Base-by-base conservation (phyloP, 2,329 filamentous ascomycete genomes). In the Fusarium staphyleae region DNA sequence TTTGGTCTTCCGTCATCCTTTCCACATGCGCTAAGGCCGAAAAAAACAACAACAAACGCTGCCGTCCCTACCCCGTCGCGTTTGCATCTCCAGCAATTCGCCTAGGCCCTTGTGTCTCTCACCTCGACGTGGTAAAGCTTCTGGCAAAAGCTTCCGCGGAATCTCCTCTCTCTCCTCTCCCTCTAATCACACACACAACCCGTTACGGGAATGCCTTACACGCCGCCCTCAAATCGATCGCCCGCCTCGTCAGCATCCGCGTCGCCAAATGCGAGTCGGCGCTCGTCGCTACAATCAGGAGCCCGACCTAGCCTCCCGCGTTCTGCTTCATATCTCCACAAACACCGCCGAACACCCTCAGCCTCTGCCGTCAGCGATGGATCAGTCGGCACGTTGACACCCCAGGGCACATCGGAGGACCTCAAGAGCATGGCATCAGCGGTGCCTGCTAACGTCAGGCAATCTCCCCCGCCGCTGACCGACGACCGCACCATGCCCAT, bases 391-490 rank as follows among this genome's bases (percentile, higher is more conserved):
- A 75, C 78, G 56, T 74, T 75, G 37, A 81, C 79, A 19, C 79
- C 79, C 16, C 76, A 77, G 55, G 75, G 77, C 34, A 82, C 81
- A 3, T 80, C 78, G 46, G 78, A 81, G 54, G 77, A 81, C 57
- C 67, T 82, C 33, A 78, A 78, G 69, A 69, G 73, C 43, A 75
- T 82, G 64, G 61, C 55, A 19, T 53, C 48, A 22, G 48, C 55
- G n/a, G 37, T 63, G 26, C 55, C 64, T 29, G 56, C 53, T 16
- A 90, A 86, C 74, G 78, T 96, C 57, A 86, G 90, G 66, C 90
- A 93, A 72, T 96, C 92, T 40, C 91, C 91, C 13, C 88, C 90
- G n/a, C 90, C 91, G 14, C 75, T 91, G 59, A 90, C 87, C 59
- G 86, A 91, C 75, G 82, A 78, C 19, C 73, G 85, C 54, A 78